These are phyloP conservation scores for Ophiostoma fasciatum DNA, from an alignment of 2,329 filamentous ascomycete genomes.

Conservation along the genomic window DNA sequence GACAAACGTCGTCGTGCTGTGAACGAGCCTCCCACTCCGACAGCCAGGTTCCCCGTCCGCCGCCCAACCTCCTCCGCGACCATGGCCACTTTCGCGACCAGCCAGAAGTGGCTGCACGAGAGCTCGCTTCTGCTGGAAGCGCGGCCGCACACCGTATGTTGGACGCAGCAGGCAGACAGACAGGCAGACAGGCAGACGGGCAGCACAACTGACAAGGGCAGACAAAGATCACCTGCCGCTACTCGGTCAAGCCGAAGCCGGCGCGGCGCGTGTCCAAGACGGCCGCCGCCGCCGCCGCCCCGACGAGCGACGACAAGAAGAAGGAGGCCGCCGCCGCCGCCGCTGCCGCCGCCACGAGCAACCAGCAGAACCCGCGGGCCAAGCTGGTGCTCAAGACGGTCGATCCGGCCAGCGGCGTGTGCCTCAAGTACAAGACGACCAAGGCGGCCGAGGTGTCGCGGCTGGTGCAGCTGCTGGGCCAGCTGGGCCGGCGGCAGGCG, in stretches of 20 bases:
- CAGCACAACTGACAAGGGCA: no score
- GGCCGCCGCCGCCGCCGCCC: constrained; percentile 15
- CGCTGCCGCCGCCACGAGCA: constrained; percentile 16
- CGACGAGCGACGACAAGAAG: not conserved
- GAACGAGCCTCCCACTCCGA: no score
- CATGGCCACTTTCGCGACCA: constrained; percentile 75
- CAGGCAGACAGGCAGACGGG: no score
- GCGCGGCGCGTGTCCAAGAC: constrained; percentile 5
- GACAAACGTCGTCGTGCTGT: no score
- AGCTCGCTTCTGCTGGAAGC: constrained; percentile 76
- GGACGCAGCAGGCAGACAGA: not conserved
- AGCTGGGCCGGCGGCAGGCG: constrained; percentile 56
- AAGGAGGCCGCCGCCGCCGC: constrained; percentile 9
- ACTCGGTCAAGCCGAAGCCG: constrained; percentile 47
- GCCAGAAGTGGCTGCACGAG: constrained; percentile 84
- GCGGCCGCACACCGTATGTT: constrained; percentile 62
- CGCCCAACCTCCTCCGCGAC: no score
- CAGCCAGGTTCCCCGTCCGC: no score
- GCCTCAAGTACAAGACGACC: constrained; percentile 80
- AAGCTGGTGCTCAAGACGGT: constrained; percentile 78
- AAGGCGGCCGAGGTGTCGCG: constrained; percentile 83
- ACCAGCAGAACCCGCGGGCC: constrained; percentile 38
- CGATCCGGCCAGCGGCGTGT: constrained; percentile 66
- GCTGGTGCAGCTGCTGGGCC: constrained; percentile 61
- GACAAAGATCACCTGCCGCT: constrained; percentile 88